Base-by-base conservation (phyloP, 2,329 filamentous ascomycete species). In the Clonostachys sp. region DNA sequence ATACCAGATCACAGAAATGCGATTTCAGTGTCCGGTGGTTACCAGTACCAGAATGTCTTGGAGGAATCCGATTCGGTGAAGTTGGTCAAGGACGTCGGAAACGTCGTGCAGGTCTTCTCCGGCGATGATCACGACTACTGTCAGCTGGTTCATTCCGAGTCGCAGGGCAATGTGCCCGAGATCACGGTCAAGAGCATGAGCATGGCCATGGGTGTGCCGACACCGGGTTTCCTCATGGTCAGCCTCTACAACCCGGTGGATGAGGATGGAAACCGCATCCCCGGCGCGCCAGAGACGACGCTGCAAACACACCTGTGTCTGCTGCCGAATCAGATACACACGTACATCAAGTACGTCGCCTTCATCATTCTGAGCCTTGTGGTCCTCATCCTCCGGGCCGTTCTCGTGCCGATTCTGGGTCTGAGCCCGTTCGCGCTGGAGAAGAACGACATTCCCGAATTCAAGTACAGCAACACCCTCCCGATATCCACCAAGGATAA, bases 91-190 rank as follows among this genome's bases (percentile, higher is more conserved):
- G 88, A 84, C 53, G 75, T 96, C 34, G 91, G 90, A 34, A 89
- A 94, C 51, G 81, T 97, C 12, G 77, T 82, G 4, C 87, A 94
- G 54, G 87, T 91, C 41, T 99, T 97, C 61, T 96, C 91, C 0
- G 94, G 94, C 12, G 94, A 99, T 58, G 94, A 99, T 61, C 94
- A 99, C 70, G 94, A 99, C 70, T 96, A 97, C 70, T 99, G 94
- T 68, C 91, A 96, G 59, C 71, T 97, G 7, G 77, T 84, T 1
- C 94, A 99, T 65, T 81, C 83, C 4, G 76, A 81, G 16, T 81
- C 84, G 50, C 83, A 83, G 52, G 77, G 76, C 34, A 79, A 76
- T 24, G 80, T 86, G 34, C 75, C 74, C 44, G 94, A 99, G 64
- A 95, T 96, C 53, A 99, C 94, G 0, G 91, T 97, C 57, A 99